These are phyloP conservation scores for Boletus coccyginus DNA, from an alignment of 768 basidiomycete genomes.

Conservation along the genomic window DNA sequence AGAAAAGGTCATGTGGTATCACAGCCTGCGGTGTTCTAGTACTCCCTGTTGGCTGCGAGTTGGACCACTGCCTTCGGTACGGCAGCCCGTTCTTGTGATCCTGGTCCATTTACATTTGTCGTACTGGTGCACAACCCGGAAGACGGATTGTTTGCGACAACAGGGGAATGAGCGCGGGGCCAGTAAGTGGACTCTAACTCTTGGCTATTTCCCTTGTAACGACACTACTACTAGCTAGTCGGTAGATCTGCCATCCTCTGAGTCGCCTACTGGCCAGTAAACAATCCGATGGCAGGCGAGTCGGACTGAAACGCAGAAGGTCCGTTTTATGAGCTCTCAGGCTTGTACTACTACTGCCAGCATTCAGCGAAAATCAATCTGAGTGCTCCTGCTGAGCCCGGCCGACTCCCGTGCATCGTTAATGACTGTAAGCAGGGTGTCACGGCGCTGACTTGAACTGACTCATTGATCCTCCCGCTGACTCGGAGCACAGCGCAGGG, in stretches of 20 bases:
- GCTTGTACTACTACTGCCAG: too few relatives aligned
- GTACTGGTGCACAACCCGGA: too few relatives aligned
- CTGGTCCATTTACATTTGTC: too few relatives aligned
- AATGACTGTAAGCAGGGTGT: too few relatives aligned
- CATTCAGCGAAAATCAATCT: too few relatives aligned
- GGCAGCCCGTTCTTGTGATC: background rate
- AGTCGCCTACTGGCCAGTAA: background rate
- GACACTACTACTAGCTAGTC: background rate
- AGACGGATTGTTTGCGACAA: too few relatives aligned
- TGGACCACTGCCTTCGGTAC: background rate
- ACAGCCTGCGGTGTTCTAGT: background rate
- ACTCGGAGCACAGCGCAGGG: background rate
- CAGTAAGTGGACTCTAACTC: too few relatives aligned
- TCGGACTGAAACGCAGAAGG: background rate
- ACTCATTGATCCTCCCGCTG: background rate
- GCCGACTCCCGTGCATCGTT: too few relatives aligned
- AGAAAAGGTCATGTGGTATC: background rate
- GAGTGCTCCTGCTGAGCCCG: too few relatives aligned
- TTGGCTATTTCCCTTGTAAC: background rate
- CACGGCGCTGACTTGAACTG: background rate
- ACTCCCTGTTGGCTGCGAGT: background rate
- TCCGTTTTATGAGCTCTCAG: too few relatives aligned
- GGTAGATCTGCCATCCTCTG: background rate
- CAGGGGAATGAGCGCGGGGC: too few relatives aligned
- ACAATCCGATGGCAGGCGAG: background rate